Evolutionary conservation across 768 basidiomycete genomes (phyloP), one percentile per base, ranked within the genome.

Genomic region (Pleurotus djamor): DNA sequence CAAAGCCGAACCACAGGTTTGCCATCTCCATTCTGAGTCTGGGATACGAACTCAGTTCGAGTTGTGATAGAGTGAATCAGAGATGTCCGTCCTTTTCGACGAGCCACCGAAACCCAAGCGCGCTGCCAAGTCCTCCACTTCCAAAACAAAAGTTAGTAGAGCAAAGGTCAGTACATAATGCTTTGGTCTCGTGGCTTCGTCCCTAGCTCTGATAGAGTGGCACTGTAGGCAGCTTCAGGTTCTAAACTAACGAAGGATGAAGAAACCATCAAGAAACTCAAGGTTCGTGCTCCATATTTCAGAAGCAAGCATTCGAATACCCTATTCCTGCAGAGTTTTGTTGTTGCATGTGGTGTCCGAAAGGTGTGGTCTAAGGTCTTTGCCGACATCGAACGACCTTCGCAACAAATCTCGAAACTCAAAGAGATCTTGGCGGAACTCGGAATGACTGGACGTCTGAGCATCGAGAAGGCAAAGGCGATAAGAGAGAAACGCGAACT

Each of bases 361-460:
- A 92, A 87, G 69, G 75, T 82, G 5, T 94, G 92, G 92, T 78
- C 81, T 7, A 91, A 84, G 67, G 82, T 91, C 58, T 88, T 93
- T 64, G 72, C 84, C 64, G 86, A 78, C 58, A 66, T 84, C 41
- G 80, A 83, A 45, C 76, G 74, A 7, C 78, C 86, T 0, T 77
- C 76, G 1, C 81, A 85, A 50, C 90, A 93, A 65, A 87, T 92
- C 35, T 73, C 74, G 52, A 84, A 82, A 43, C 77, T 94, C 36
- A 85, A 82, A 58, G 75, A 81, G 59, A 86, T 89, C 10, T 77
- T 94, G 6, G 67, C 75, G 28, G 88, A 87, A 4, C 77, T 94
- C 34, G 93, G 93, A 0, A 96, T 95, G 92, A 83, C 77, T 0
- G 90, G 91, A 1, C 82, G 88, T 21, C 76, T 87, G 66, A 94